A percentile compares a stretch with the other conserved stretches of the same genome.
phyloP scores from a whole-genome alignment of 2,329 filamentous ascomycete genomes.

The Colletotrichum theobromicola region DNA sequence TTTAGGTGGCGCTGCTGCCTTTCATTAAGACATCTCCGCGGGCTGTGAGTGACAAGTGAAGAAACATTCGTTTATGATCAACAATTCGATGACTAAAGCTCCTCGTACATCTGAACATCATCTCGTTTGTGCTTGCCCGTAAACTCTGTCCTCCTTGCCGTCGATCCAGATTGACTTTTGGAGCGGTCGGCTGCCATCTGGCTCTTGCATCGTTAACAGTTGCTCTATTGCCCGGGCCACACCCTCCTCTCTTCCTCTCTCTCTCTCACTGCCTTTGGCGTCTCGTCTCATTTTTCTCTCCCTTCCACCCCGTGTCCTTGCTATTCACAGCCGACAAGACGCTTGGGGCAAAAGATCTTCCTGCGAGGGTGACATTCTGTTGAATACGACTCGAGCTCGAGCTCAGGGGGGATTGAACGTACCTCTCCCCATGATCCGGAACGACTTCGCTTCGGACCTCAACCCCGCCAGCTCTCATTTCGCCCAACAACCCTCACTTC shows the following conservation, averaged over 20 bases:
- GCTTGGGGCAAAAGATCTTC: not conserved
- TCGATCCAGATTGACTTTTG: constrained; percentile 9
- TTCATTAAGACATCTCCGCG: not conserved
- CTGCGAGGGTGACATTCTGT: not conserved
- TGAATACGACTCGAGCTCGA: not conserved
- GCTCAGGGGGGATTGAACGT: not conserved
- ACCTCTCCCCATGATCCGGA: not conserved
- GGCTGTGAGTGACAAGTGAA: not conserved
- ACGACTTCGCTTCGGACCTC: not conserved
- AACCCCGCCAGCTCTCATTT: not conserved
- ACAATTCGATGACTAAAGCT: not conserved
- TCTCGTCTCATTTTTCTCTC: not conserved
- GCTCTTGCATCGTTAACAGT: not conserved
- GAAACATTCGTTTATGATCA: not conserved
- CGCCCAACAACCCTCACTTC: not conserved
- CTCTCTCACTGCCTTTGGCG: not conserved
- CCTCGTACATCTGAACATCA: not conserved
- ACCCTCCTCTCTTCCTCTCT: not conserved
- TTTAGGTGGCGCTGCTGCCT: not conserved
- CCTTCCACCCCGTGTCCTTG: not conserved
- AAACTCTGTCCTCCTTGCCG: not conserved
- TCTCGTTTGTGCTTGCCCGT: not conserved
- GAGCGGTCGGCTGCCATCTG: not conserved
- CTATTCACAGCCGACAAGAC: not conserved
- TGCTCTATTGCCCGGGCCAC: not conserved